These are phyloP conservation scores for Ceratocystis papillata DNA, from an alignment of 2,329 filamentous ascomycete genomes.

Conservation along the genomic window DNA sequence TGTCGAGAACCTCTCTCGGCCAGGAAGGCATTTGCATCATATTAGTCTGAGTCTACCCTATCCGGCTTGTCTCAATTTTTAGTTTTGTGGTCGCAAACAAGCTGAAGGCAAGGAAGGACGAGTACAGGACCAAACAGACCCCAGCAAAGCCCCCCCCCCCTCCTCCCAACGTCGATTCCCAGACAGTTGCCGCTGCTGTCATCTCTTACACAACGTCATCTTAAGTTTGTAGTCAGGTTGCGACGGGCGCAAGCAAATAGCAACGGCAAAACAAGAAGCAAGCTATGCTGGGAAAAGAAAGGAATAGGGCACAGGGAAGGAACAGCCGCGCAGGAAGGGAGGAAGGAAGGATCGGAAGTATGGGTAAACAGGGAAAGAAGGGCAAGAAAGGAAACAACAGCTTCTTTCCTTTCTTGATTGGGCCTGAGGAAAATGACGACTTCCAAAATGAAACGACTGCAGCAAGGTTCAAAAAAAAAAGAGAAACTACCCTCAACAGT, in stretches of 20 bases:
- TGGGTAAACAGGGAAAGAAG: background rate
- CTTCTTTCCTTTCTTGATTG: background rate
- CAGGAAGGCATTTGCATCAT: too few relatives aligned
- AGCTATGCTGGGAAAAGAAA: background rate
- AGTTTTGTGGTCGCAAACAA: background rate
- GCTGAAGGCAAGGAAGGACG: background rate
- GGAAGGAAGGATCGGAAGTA: constrained; percentile 2
- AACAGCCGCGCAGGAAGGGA: background rate
- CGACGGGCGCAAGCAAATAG: background rate
- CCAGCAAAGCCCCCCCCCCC: background rate
- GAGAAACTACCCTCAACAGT: background rate
- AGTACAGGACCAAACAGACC: background rate
- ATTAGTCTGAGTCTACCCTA: too few relatives aligned
- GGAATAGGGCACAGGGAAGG: constrained; percentile 1
- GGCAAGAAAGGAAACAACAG: background rate
- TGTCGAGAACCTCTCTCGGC: too few relatives aligned
- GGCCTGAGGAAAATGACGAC: background rate
- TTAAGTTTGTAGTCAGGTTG: background rate
- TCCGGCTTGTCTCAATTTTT: too few relatives aligned
- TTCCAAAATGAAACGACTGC: background rate
- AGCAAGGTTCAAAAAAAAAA: background rate
- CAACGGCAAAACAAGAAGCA: background rate
- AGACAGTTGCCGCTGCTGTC: background rate
- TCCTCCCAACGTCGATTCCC: background rate
- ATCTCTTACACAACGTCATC: background rate